phyloP scores from a whole-genome alignment of 208 protist genomes.

The Leptomonas pyrrhocoris region DNA sequence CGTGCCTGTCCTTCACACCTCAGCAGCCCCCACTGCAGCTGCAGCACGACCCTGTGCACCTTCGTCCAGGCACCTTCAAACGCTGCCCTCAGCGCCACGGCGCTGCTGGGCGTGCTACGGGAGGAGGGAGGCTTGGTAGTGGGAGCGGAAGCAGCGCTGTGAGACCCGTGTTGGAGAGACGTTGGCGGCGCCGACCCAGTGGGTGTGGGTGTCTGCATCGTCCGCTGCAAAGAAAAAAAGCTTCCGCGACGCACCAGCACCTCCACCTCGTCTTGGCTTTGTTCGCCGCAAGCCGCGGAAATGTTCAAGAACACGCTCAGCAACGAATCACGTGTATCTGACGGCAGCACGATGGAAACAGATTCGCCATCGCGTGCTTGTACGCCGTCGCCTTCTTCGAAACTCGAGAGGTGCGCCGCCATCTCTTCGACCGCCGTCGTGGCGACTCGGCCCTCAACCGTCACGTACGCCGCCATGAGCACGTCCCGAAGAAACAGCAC shows the following conservation, averaged over 20 bases:
- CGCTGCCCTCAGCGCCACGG: not conserved
- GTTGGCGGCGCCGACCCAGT: not conserved
- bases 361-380: not conserved
- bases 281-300: not conserved
- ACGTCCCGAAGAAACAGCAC: constrained; percentile 34
- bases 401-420: not conserved
- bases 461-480: constrained; percentile 13
- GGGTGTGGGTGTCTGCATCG: not conserved
- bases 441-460: not conserved
- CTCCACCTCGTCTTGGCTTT: not conserved
- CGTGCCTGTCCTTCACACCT: not conserved
- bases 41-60: constrained; percentile 9
- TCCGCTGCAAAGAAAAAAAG: not conserved
- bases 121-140: not conserved
- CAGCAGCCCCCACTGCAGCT: constrained; percentile 14
- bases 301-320: constrained; percentile 5
- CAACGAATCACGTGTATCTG: not conserved
- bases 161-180: no score
- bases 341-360: not conserved
- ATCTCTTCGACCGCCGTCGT: not conserved
- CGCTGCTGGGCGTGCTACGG: not conserved
- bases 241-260: not conserved
- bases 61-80: constrained; percentile 12
- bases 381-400: not conserved
- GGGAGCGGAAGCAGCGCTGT: no score